Conservation (phyloP, 352 stramenopile species). For the Aphanomyces astaci region DNA sequence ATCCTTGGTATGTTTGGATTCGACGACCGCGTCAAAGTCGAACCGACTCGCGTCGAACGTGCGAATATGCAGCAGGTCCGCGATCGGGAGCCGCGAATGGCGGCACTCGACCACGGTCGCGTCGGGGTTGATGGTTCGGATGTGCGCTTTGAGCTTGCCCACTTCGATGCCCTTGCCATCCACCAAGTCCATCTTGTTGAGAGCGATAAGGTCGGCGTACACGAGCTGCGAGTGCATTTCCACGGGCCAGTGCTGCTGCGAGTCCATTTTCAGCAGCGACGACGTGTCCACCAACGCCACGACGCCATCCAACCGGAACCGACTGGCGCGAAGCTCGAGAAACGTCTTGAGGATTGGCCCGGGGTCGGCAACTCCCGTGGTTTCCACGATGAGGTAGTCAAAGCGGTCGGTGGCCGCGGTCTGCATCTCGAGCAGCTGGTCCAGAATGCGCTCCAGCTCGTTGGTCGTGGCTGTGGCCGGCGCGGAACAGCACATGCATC, state of each 20-base stretch:
- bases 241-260: slow-evolving; percentile 45
- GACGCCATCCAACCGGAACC: slow-evolving; percentile 93
- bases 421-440: slow-evolving; percentile 62
- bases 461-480: slow-evolving; percentile 87
- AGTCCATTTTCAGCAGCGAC: slow-evolving; percentile 24
- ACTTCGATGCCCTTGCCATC: slow-evolving; percentile 26
- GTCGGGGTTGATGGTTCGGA: slow-evolving; percentile 46
- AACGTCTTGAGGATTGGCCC: slow-evolving; percentile 97
- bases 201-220: slow-evolving; percentile 59
- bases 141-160: slow-evolving; percentile 28
- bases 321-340: slow-evolving; percentile 80
- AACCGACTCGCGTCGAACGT: slow-evolving; percentile 67
- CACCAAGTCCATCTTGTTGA: slow-evolving; percentile 70
- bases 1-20: slow-evolving; percentile 39
- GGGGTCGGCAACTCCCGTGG: slow-evolving; percentile 93
- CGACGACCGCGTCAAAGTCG: slow-evolving; percentile 16
- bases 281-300: slow-evolving; percentile 93
- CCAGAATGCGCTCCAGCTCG: slow-evolving; percentile 88
- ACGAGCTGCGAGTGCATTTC: slow-evolving; percentile 55
- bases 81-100: slow-evolving; percentile 44
- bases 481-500: slow-evolving; percentile 96
- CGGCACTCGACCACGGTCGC: slow-evolving; percentile 36
- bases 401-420: slow-evolving; percentile 82
- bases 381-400: slow-evolving; percentile 96
- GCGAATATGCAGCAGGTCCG: slow-evolving; percentile 52